Evolutionary conservation across 345 rosid species (phyloP), one percentile per base, ranked within the genome.

Genomic region (Sonneratia alba): DNA sequence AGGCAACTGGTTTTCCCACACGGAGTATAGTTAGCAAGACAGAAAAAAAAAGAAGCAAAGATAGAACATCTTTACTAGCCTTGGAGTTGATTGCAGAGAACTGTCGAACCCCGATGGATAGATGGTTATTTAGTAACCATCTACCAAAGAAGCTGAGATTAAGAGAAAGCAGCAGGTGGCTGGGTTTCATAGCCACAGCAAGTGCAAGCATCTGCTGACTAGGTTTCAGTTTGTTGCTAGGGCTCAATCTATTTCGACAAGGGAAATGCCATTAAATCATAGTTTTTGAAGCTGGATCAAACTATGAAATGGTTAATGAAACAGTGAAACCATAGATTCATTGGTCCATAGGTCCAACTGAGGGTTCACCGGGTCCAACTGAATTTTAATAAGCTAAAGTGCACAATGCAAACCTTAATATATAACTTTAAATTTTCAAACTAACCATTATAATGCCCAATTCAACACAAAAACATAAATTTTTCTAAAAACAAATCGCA

Each of bases 81-180:
- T 68, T n/a, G 55, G 70, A 13, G 24, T 68, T 68, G 53, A 68
- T 68, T 38, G 70, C 36, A 7, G 70, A 45, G 37, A 68, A 68
- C 24, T 6, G 6, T 3, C 56, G 56, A 3, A 43, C 55, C 36
- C 36, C 7, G 7, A 32, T 27, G 37, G 36, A 40, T 21, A 32
- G 36, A 68, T 68, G 70, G 36, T 38, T 45, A 45, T 4, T 16
- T 18, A 68, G n/a, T 55, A 68, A 68, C 56, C 32, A 68, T 27
- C 70, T 68, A 48, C 3, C 18, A 24, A 3, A 45, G 36, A 68
- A 45, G 49, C 32, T 45, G 70, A 14, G 36, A 68, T 68, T 42
- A 68, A 43, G 56, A 42, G 18, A 18, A 27, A 51, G 36, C 27
- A 43, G 70, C 18, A 45, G 70, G 36, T 9, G 53, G 70, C 36